phyloP scores from a whole-genome alignment of 2,329 filamentous ascomycete species.

The Teratosphaeria nubilosa region DNA sequence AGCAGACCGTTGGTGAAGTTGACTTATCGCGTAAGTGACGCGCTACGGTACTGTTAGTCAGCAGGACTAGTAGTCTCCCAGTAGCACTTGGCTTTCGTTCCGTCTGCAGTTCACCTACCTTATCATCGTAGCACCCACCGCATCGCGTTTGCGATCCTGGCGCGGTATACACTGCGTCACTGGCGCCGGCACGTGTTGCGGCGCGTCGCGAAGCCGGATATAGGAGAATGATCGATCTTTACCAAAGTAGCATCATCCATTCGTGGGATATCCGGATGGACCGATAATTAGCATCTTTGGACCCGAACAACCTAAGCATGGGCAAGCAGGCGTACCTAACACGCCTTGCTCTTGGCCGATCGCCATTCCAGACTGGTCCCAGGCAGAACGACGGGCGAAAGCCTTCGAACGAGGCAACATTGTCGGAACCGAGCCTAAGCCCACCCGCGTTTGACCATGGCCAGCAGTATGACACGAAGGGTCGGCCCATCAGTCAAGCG shows the following conservation, averaged over 20 bases:
- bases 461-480: slow-evolving; percentile 36
- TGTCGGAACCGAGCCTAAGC: slow-evolving; percentile 4
- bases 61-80: too few species aligned
- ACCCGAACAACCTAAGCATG: slow-evolving; percentile 14
- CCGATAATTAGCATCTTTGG: neutral
- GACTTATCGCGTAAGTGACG: neutral
- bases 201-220: too few species aligned
- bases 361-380: slow-evolving; percentile 31
- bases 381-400: slow-evolving; percentile 21
- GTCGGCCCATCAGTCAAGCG: slow-evolving; percentile 33
- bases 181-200: too few species aligned
- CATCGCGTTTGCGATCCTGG: neutral
- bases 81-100: too few species aligned
- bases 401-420: slow-evolving; percentile 32
- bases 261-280: neutral
- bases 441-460: slow-evolving; percentile 10
- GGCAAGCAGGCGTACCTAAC: slow-evolving; percentile 22
- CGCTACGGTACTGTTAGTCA: neutral
- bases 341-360: slow-evolving; percentile 27
- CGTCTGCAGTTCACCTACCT: too few species aligned
- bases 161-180: too few species aligned
- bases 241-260: neutral
- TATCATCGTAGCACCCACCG: too few species aligned
- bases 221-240: too few species aligned
- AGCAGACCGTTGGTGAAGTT: neutral